Evolutionary conservation across 345 rosid species (phyloP), one percentile per base, ranked within the genome.

Genomic region (Gossypium australe): DNA sequence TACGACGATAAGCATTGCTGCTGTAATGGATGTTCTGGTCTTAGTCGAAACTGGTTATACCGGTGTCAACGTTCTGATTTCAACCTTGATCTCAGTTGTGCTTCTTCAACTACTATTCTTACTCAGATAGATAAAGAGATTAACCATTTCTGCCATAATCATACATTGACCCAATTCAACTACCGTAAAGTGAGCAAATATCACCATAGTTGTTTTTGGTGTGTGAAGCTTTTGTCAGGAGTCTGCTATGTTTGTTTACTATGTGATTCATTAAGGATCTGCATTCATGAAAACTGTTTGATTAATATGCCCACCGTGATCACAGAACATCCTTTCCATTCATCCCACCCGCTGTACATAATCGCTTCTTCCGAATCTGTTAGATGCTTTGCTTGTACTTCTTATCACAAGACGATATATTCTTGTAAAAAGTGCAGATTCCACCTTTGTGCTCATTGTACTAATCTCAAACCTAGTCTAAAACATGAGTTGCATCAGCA

Each of bases 1-100:
- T 0, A 3, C 41, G 0, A 11, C 0, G 2, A 9, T 3, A 0
- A 0, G 2, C 6, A 8, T 25, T 51, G 3, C 22, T 1, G 51
- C 17, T 52, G 73, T 13, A 13, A 17, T 25, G 18, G 5, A 9
- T 70, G 73, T 52, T 52, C 18, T 1, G 1, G 3, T 16, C 22
- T 64, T 4, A 17, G 24, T 63, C 48, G 14, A 38, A 3, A 3
- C 13, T 38, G 2, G 3, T 2, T 9, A 1, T 63, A 63, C 2
- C 0, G 13, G 0, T 38, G 24, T 41, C 0, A 0, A 3, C 2
- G 0, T 13, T 51, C 16, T 11, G 0, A 27, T 1, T 51, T 69
- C 16, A 8, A 25, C 4, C 73, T 69, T 27, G 73, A 70, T 27
- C 11, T 3, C 2, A 16, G 13, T 14, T 70, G 73, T 3, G 73